Evolutionary conservation across 441 rosid genomes (phyloP).

Genomic region (Arabidopsis hybrid): DNA sequence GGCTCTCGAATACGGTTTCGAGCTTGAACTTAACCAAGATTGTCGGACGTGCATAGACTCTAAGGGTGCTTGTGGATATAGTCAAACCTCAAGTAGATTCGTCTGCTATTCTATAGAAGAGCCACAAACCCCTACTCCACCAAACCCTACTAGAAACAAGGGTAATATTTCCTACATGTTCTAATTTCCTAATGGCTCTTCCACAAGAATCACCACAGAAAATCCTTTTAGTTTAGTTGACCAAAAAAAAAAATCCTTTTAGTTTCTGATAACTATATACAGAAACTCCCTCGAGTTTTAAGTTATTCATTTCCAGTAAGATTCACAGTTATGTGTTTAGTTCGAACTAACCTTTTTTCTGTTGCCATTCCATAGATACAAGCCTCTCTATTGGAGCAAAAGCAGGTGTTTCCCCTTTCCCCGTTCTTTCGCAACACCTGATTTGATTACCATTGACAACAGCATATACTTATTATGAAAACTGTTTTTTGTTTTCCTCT

Average conservation of each 20-base stretch:
- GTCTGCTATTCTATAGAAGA: conserved; percentile 48
- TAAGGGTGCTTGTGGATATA: conserved; percentile 55
- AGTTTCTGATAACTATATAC: not conserved
- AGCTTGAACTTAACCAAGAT: conserved; percentile 41
- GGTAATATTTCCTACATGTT: not conserved
- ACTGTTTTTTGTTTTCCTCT: not conserved
- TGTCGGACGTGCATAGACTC: conserved; percentile 36
- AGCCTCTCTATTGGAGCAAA: not conserved
- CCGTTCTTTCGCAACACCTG: not conserved
- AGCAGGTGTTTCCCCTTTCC: not conserved
- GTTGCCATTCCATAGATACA: not conserved
- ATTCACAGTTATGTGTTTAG: not conserved
- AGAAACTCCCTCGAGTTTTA: not conserved
- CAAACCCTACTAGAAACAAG: not conserved
- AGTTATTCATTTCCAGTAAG: not conserved
- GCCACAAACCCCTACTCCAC: not conserved
- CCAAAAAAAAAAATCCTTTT: too few relatives aligned
- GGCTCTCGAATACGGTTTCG: conserved; percentile 50
- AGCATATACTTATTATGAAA: not conserved
- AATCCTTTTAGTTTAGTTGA: not conserved
- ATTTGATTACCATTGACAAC: not conserved
- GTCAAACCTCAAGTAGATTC: conserved; percentile 21
- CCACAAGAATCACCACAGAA: not conserved
- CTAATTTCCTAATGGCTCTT: not conserved
- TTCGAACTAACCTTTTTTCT: conserved; percentile 9